Evolutionary conservation across 1,284 basidiomycete genomes (phyloP), one percentile per base, ranked within the genome.

Genomic region (Puccinia triticina): DNA sequence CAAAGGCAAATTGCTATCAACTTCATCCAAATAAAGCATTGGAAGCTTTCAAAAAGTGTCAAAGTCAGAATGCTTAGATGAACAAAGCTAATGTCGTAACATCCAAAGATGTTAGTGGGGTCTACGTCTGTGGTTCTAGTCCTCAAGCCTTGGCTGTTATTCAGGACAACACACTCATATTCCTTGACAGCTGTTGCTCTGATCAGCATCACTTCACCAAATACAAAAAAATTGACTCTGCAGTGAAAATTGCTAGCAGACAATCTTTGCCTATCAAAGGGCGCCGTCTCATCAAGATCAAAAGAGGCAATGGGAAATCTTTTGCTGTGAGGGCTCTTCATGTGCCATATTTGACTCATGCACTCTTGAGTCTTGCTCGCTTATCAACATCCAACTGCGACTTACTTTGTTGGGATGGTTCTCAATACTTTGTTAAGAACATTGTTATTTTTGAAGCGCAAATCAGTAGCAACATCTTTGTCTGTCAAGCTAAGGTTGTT

Each of bases 141-240:
- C 8, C 55, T 59, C 21, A 59, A 59, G 55, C 29, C 29, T 21
- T 59, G 10, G 8, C 55, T 5, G 21, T 59, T 7, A 21, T 29
- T 59, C 23, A 46, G 14, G 14, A 29, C 29, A 8, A 7, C 21
- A 10, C 21, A 7, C 8, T n/a, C 8, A 29, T 59, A 7, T 59
- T 59, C 23, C 34, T 76, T 26, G 73, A 76, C 37, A 59, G 73
- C 53, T 43, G 50, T 53, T 76, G 48, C 26, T 55, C 73, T 5
- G 29, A 76, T 53, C 73, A 59, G 23, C 21, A 21, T 8, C 5
- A n/a, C 55, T 73, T 73, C n/a, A n/a, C 10, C 14, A 18, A 32
- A 4, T 73, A 73, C 46, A 48, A 73, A 21, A 5, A 11, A 12
- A 18, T 40, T 10, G 5, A 40, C 3, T 40, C 32, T n/a, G 46